Percentiles rank a stretch among this genome's conserved stretches.
phyloP scores from a whole-genome alignment of 768 basidiomycete genomes.

The Pisolithus microcarpus region DNA sequence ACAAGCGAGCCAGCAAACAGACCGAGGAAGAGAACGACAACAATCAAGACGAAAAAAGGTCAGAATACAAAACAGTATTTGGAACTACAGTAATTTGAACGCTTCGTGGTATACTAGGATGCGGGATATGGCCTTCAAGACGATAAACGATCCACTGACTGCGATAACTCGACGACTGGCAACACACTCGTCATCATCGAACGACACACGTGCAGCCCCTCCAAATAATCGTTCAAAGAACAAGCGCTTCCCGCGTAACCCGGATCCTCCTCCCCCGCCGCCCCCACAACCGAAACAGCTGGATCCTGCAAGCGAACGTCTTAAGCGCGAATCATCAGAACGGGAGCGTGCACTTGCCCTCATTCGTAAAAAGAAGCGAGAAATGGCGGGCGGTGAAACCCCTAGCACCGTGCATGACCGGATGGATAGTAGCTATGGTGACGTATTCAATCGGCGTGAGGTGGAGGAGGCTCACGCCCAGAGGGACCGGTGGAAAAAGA shows the following conservation, averaged over 20 bases:
- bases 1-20: conserved; percentile 18
- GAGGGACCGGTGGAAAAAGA: conserved; percentile 33
- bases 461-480: conserved; percentile 62
- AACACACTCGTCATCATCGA: conserved; percentile 26
- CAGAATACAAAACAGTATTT: background rate
- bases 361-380: conserved; percentile 57
- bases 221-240: conserved; percentile 11
- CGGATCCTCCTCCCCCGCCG: conserved; percentile 2
- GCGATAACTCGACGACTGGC: conserved; percentile 64
- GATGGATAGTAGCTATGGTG: conserved; percentile 46
- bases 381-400: conserved; percentile 57
- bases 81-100: no score
- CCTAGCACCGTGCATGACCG: conserved; percentile 61
- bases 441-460: conserved; percentile 62
- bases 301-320: conserved; percentile 46
- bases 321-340: conserved; percentile 69
- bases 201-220: conserved; percentile 14
- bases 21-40: conserved; percentile 24
- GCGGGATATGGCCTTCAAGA: conserved; percentile 59
- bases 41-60: conserved; percentile 32
- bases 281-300: conserved; percentile 23
- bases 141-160: conserved; percentile 62
- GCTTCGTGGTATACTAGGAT: conserved; percentile 31
- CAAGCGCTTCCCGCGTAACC: conserved; percentile 7
- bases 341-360: conserved; percentile 69